phyloP scores from a whole-genome alignment of 257 asterid species.

The Jacaranda mimosifolia region DNA sequence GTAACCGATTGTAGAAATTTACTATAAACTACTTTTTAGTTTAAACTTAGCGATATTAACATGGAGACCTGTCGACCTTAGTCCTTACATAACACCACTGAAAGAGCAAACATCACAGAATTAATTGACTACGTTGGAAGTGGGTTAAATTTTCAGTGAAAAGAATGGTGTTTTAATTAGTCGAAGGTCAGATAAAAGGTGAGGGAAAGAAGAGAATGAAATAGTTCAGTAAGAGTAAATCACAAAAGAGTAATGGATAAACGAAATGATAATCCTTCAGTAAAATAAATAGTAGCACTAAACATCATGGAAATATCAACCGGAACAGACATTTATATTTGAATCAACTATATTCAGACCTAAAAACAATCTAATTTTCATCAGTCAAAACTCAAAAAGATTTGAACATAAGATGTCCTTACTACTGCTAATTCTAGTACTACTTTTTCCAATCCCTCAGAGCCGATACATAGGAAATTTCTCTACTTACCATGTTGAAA shows the following conservation, averaged over 20 bases:
- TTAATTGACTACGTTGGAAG: no score
- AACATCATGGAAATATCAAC: neutral
- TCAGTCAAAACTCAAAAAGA: neutral
- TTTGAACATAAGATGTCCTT: neutral
- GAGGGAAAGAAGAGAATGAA: neutral
- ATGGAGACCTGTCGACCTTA: no score
- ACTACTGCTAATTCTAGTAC: constrained; percentile 3
- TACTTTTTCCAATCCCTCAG: neutral
- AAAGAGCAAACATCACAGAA: no score
- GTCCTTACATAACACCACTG: no score
- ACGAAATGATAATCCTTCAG: neutral
- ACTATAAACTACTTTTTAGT: no score
- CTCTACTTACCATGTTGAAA: constrained; percentile 6
- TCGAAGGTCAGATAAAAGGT: no score
- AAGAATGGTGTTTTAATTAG: no score
- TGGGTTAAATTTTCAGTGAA: no score
- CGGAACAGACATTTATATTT: neutral
- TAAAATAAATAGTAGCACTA: neutral
- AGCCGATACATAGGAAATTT: neutral
- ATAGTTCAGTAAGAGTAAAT: neutral
- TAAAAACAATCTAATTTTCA: constrained; percentile 3
- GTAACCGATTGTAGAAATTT: no score
- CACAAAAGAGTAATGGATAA: neutral
- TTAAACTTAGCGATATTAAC: no score
- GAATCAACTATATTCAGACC: neutral